phyloP scores from a whole-genome alignment of 148 eudicot genomes.

The Chenopodium suecicum region DNA sequence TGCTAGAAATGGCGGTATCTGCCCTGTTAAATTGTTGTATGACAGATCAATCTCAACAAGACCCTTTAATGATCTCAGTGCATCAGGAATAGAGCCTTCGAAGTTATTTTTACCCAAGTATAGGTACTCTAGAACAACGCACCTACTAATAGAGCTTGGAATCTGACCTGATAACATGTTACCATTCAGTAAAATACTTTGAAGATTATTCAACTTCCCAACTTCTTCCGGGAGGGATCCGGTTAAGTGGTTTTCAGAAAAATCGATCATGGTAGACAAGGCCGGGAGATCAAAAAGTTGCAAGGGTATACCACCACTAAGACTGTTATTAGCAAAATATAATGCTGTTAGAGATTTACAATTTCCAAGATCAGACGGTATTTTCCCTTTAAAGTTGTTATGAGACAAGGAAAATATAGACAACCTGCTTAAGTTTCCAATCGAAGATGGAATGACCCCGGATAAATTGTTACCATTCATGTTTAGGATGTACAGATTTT shows the following conservation, averaged over 20 bases:
- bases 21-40: constrained; percentile 37
- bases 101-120: constrained; percentile 33
- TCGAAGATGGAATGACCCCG: constrained; percentile 35
- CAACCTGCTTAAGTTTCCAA: constrained; percentile 36
- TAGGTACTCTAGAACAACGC: constrained; percentile 22
- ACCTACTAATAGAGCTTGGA: constrained; percentile 30
- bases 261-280: neutral
- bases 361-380: constrained; percentile 36
- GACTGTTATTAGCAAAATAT: constrained; percentile 31
- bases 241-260: constrained; percentile 30
- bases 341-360: constrained; percentile 21
- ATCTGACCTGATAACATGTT: constrained; percentile 39
- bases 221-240: constrained; percentile 37
- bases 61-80: constrained; percentile 13
- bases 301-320: constrained; percentile 37
- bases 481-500: neutral
- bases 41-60: constrained; percentile 35
- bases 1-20: constrained; percentile 31
- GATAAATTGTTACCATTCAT: constrained; percentile 26
- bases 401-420: neutral
- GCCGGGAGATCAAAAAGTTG: constrained; percentile 28
- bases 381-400: constrained; percentile 33
- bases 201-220: constrained; percentile 30
- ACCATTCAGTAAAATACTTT: constrained; percentile 4
- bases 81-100: constrained; percentile 24